phyloP scores from a whole-genome alignment of 768 basidiomycete genomes.

The Xerocomellus intermedius region DNA sequence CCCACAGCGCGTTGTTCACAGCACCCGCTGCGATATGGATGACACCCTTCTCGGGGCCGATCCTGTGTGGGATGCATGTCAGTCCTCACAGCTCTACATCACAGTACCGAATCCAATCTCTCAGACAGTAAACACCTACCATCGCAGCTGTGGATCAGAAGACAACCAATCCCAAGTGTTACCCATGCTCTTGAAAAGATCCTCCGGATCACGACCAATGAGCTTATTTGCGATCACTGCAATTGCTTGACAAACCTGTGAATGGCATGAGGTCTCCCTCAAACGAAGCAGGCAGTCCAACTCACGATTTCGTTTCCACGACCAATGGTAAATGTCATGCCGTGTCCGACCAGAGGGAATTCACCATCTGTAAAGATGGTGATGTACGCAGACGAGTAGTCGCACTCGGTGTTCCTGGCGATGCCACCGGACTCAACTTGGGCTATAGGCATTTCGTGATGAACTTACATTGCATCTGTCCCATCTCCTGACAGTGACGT shows the following conservation, averaged over 20 bases:
- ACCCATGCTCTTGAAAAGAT: constrained; percentile 88
- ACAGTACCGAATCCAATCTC: not conserved
- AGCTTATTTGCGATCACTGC: constrained; percentile 77
- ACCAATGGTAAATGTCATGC: constrained; percentile 94
- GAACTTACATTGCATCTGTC: constrained; percentile 81
- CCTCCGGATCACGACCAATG: constrained; percentile 76
- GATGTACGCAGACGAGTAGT: constrained; percentile 93
- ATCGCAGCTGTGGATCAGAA: constrained; percentile 87
- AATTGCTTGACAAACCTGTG: constrained; percentile 79
- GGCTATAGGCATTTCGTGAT: not conserved
- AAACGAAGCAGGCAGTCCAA: not conserved
- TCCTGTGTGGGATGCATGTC: constrained; percentile 43
- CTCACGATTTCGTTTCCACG: constrained; percentile 91
- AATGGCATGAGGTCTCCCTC: constrained; percentile 1
- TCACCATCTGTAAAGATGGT: constrained; percentile 68
- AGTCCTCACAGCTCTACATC: not conserved
- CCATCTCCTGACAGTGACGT: constrained; percentile 91
- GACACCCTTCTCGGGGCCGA: constrained; percentile 94
- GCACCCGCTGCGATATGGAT: constrained; percentile 88
- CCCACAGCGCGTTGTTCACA: constrained; percentile 93
- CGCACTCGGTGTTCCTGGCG: constrained; percentile 87
- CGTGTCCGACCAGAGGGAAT: constrained; percentile 73
- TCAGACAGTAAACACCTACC: constrained; percentile 42
- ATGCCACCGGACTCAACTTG: not conserved
- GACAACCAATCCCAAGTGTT: constrained; percentile 85